A percentile compares a stretch with the other conserved stretches of the same genome.
Conservation (phyloP, 192 early-diverging fungal genomes). For the Rhizophagus prolifer region DNA sequence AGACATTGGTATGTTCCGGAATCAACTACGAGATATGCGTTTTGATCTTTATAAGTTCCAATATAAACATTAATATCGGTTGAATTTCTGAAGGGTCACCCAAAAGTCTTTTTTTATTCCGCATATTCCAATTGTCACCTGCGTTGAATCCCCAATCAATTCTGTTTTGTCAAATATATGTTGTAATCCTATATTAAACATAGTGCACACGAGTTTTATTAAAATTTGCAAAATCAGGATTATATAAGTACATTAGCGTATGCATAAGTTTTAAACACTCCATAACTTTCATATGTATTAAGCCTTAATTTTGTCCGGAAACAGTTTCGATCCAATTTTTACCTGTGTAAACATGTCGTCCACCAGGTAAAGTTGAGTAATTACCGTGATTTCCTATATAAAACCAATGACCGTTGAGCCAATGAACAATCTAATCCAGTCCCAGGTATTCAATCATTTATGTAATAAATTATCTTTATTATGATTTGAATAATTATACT, state of each 20-base stretch:
- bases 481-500: too few species aligned
- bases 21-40: constrained; percentile 4
- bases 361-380: not conserved
- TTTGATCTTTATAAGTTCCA: not conserved
- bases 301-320: constrained; percentile 4
- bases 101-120: not conserved
- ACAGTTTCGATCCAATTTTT: constrained; percentile 10
- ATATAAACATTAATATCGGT: not conserved
- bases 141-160: not conserved
- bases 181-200: too few species aligned
- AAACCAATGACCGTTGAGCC: constrained; percentile 13
- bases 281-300: not conserved
- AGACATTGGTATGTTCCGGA: not conserved
- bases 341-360: constrained; percentile 5
- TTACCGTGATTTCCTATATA: not conserved
- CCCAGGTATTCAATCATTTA: too few species aligned
- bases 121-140: constrained; percentile 10
- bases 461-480: too few species aligned
- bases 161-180: constrained; percentile 7
- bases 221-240: constrained; percentile 3
- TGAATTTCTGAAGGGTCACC: constrained; percentile 1
- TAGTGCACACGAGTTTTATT: constrained; percentile 4
- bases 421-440: not conserved
- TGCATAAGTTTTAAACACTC: not conserved
- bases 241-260: not conserved